Evolutionary conservation across 768 basidiomycete species (phyloP).

Genomic region (Cubamyces sp.): DNA sequence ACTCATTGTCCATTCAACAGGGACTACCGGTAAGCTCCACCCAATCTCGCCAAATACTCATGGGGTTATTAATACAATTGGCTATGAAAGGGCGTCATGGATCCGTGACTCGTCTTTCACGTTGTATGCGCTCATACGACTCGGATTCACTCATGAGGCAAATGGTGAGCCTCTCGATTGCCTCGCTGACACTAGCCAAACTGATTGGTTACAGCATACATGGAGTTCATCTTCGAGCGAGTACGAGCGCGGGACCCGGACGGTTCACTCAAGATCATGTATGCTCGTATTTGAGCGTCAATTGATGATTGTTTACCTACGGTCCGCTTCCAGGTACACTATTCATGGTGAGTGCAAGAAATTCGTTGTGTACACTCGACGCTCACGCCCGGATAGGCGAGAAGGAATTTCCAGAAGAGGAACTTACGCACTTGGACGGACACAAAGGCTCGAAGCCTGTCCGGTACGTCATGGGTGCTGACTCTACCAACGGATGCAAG

Average conservation of each 20-base stretch:
- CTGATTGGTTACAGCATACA: slow-evolving; percentile 57
- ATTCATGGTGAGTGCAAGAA: slow-evolving; percentile 69
- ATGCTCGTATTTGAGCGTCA: slow-evolving; percentile 15
- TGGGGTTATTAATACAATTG: neutral
- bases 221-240: slow-evolving; percentile 89
- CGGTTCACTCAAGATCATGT: slow-evolving; percentile 95
- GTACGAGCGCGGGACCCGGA: slow-evolving; percentile 84
- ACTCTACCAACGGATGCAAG: no score
- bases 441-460: slow-evolving; percentile 87
- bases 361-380: no score
- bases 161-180: slow-evolving; percentile 55
- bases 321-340: slow-evolving; percentile 56
- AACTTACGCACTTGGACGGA: slow-evolving; percentile 85
- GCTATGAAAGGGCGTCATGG: slow-evolving; percentile 67
- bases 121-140: slow-evolving; percentile 88
- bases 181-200: slow-evolving; percentile 10
- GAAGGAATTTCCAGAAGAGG: slow-evolving; percentile 81
- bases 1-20: neutral
- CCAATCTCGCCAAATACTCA: neutral
- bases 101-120: slow-evolving; percentile 98
- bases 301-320: neutral
- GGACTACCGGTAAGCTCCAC: slow-evolving; percentile 17
- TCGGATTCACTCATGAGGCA: slow-evolving; percentile 94
- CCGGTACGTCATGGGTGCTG: slow-evolving; percentile 42
- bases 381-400: slow-evolving; percentile 36